Base-by-base conservation (phyloP, 345 rosid species). In the Eucalyptus lansdowneana region DNA sequence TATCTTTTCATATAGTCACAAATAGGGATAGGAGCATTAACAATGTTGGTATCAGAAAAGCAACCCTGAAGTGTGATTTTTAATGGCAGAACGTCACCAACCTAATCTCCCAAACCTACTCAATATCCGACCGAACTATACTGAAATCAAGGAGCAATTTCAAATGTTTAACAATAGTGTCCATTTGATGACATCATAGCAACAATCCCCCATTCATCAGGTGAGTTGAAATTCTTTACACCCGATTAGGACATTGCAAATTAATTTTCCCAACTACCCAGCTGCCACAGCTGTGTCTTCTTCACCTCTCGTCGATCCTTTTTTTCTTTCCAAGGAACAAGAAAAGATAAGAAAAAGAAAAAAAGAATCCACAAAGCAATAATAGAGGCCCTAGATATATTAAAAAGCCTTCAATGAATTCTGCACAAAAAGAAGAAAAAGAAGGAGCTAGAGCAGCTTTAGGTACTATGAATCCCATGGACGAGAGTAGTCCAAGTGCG, bases 391-490 rank as follows among this genome's bases (percentile, higher is more conserved):
- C 83, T 76, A 76, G 15, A 37, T 76, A 6, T 40, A 76, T 76
- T 76, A 37, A 76, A 76, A 76, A 21, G 47, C 83, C 83, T 76
- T 76, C 15, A 76, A 76, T 76, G 83, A 76, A 37, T 76, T 76
- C 47, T 65, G 76, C 76, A 65, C 29, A 65, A n/a, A n/a, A 2
- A n/a, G 76, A 16, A 65, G 37, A 65, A n/a, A 29, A n/a, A 14
- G 72, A 29, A n/a, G 47, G 25, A 76, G 83, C 47, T 6, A 37
- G 44, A 19, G 47, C 91, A 91, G 93, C 89, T 88, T 90, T 91
- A 90, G 93, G 93, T 92, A 90, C 90, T 51, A 88, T 89, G 93
- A 91, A 92, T 92, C 90, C 92, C 90, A 92, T 60, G 89, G 80
- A 91, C 87, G 11, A 88, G 91, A 89, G 91, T 54, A 31, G 76